Percentiles rank a stretch among this genome's conserved stretches.
phyloP scores from a whole-genome alignment of 2,329 filamentous ascomycete genomes.

The Diplodia intermedia region DNA sequence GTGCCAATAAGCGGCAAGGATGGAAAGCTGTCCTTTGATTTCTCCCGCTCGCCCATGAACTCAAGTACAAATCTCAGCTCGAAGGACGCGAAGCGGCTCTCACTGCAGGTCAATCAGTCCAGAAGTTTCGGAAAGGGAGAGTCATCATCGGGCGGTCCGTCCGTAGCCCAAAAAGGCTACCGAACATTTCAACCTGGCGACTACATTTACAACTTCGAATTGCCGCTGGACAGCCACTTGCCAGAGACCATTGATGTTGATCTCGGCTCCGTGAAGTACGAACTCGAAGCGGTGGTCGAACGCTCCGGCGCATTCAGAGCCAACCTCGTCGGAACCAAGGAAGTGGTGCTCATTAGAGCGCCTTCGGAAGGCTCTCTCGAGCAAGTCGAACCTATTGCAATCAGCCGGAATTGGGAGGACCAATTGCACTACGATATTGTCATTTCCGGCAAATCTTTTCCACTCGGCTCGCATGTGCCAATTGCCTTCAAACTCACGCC shows the following conservation, averaged over 20 bases:
- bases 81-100: slow-evolving; percentile 70
- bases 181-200: slow-evolving; percentile 81
- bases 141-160: slow-evolving; percentile 59
- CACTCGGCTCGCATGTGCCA: slow-evolving; percentile 83
- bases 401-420: slow-evolving; percentile 92
- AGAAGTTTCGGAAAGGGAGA: slow-evolving; percentile 87
- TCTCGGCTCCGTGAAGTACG: slow-evolving; percentile 85
- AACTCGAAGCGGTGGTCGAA: slow-evolving; percentile 83
- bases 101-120: slow-evolving; percentile 79
- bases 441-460: slow-evolving; percentile 94
- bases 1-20: slow-evolving; percentile 41
- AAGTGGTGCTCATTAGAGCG: slow-evolving; percentile 82
- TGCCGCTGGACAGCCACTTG: slow-evolving; percentile 78
- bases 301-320: slow-evolving; percentile 88
- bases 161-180: slow-evolving; percentile 78
- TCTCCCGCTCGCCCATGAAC: slow-evolving; percentile 55
- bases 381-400: slow-evolving; percentile 91
- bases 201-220: slow-evolving; percentile 79
- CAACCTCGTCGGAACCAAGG: slow-evolving; percentile 81
- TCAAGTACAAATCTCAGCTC: slow-evolving; percentile 54
- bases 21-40: slow-evolving; percentile 33
- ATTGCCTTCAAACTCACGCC: slow-evolving; percentile 95
- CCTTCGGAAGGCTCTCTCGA: slow-evolving; percentile 88
- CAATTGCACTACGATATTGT: slow-evolving; percentile 95
- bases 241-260: slow-evolving; percentile 87